Base-by-base conservation (phyloP, 805 yeast genomes). In the Nakazawaea wyomingensis region DNA sequence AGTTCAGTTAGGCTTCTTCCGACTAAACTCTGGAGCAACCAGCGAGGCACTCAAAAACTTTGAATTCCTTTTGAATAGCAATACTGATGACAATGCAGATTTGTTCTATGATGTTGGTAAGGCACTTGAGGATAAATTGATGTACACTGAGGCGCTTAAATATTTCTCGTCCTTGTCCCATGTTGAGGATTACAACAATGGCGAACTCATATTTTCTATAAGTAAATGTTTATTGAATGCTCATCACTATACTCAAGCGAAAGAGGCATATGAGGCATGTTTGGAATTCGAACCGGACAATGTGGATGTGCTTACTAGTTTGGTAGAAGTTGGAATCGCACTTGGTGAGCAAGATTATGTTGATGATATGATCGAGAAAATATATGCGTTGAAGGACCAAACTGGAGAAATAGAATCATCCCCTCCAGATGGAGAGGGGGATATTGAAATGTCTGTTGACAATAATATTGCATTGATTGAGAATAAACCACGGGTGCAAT, bases 171-270 rank as follows among this genome's bases (percentile, higher is more conserved):
- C 81, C 9, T 66, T 90, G 18, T 64, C 82, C 4, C 65, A 69
- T 28, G 58, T 75, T n/a, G 79, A 72, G 10, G 82, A 74, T 17
- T 72, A 68, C 44, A 68, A 68, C 37, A 73, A 72, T 5, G 54
- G 70, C 1, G 85, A 81, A 11, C 59, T 81, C 48, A 67, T 75
- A 2, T 59, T 68, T 21, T 74, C 85, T 2, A 67, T 89, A 46
- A 96, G 88, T 4, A 82, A 77, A 54, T 90, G 97, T 62, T 78
- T 75, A 46, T 70, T 82, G 49, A 93, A 85, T 55, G 69, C 80
- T 0, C 89, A 82, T 17, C 81, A 84, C 42, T 85, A 76, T 51
- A 69, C 64, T 20, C 73, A 74, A 39, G 95, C 96, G 0, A 77
- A 73, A 50, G 67, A 65, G 24, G 79, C 80, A 2, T 84, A 78